These are phyloP conservation scores for Leishmania tarentolae DNA, from an alignment of 208 protist species.

Conservation along the genomic window DNA sequence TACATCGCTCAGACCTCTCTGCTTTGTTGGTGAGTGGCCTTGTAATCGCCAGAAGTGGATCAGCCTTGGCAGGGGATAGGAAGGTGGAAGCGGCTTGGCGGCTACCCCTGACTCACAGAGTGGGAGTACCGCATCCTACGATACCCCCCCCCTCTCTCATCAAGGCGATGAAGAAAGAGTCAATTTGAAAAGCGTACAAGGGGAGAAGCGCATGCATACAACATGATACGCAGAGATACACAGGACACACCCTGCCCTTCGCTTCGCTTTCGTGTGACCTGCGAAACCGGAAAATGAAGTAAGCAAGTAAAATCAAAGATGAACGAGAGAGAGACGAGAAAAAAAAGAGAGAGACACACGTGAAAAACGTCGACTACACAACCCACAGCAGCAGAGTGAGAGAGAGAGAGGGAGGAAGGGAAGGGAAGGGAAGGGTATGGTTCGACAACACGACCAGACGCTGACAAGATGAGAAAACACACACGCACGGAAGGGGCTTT, in stretches of 20 bases:
- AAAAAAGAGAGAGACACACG: neutral
- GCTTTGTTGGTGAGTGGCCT: neutral
- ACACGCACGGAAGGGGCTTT: neutral
- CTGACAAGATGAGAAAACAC: too few species aligned
- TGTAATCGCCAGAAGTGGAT: neutral
- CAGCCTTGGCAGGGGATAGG: too few species aligned
- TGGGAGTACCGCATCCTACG: too few species aligned
- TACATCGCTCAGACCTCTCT: neutral
- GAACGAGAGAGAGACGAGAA: neutral
- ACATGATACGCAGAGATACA: neutral
- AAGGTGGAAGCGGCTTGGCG: neutral
- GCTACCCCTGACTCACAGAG: neutral
- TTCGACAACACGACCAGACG: too few species aligned
- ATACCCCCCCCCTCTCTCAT: neutral
- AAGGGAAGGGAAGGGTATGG: too few species aligned
- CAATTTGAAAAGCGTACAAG: neutral
- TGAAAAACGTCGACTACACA: too few species aligned
- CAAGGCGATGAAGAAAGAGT: neutral
- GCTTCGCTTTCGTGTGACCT: too few species aligned
- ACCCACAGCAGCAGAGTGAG: too few species aligned
- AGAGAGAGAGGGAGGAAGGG: too few species aligned
- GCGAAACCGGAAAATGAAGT: too few species aligned
- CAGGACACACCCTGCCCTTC: too few species aligned
- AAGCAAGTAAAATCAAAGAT: too few species aligned
- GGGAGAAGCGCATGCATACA: neutral